Evolutionary conservation across 495 filamentous ascomycete species (phyloP), one percentile per base, ranked within the genome.

Genomic region (Schizothecium vesticola): DNA sequence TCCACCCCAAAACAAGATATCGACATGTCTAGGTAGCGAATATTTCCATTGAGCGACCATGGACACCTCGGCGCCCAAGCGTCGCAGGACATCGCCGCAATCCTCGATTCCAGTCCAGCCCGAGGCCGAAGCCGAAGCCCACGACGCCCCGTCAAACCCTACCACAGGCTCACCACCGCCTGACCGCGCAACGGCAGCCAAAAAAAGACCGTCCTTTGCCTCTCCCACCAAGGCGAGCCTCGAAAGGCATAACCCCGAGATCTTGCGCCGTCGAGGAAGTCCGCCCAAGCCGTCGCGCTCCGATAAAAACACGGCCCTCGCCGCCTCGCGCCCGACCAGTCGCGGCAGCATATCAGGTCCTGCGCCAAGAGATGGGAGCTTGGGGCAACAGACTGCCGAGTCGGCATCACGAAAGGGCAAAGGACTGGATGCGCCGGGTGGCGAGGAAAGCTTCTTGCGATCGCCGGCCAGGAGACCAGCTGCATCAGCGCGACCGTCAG

Each of bases 191-290:
- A 51, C 43, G 7, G 57, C 67, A n/a, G 64, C 61, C 5, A 6
- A 67, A 1, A 71, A 69, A 21, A 84, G 84, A 5, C 83, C 85
- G 0, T 90, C 89, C 0, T 91, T 87, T 72, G 85, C 86, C 57
- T 89, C 88, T 4, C 90, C 89, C 4, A 91, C 88, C 0, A 85
- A 83, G 70, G 83, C 88, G 5, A 90, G 86, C 70, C 74, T 91
- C 21, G 85, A 88, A 69, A 85, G 86, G 72, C 85, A 86, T 68
- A 85, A 90, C 71, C 87, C 89, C 8, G 85, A 86, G 9, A 77
- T 88, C 19, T 71, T 89, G 57, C 78, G 82, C 60, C 84, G 84
- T 66, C 78, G 83, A 29, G 73, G 78, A 58, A 76, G 77, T 58
- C 70, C 71, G 8, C 71, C 67, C 28, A 70, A 68, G 76, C 73